Evolutionary conservation across 2,329 filamentous ascomycete species (phyloP).

Genomic region (Cladobotryum protrusum): DNA sequence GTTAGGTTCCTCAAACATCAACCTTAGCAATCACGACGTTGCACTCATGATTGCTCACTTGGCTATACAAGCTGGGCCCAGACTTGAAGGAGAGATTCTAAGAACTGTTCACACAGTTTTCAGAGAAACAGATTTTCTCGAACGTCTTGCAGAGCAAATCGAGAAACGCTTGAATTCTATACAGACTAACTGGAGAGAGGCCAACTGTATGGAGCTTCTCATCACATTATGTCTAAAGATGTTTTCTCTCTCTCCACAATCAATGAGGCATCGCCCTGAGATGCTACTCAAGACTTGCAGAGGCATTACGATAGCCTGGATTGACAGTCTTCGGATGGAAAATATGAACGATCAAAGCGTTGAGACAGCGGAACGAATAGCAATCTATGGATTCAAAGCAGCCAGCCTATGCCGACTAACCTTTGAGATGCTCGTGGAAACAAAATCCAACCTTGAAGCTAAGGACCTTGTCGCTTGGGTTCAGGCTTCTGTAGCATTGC

Average conservation of each 20-base stretch:
- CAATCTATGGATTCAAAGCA: slow-evolving; percentile 44
- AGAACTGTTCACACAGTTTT: slow-evolving; percentile 46
- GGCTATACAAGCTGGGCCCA: slow-evolving; percentile 49
- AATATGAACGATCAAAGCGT: slow-evolving; percentile 32
- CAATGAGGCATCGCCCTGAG: slow-evolving; percentile 16
- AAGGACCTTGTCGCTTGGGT: slow-evolving; percentile 17
- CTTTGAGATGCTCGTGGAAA: slow-evolving; percentile 18
- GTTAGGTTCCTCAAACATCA: slow-evolving; percentile 47
- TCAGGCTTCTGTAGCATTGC: slow-evolving; percentile 20
- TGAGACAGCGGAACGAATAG: slow-evolving; percentile 26
- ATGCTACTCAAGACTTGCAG: slow-evolving; percentile 37
- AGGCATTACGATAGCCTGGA: slow-evolving; percentile 43
- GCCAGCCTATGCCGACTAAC: slow-evolving; percentile 48
- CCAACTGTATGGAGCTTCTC: slow-evolving; percentile 50
- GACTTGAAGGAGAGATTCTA: slow-evolving; percentile 16
- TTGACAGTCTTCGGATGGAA: slow-evolving; percentile 39
- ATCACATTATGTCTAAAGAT: slow-evolving; percentile 44
- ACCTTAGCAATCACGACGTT: slow-evolving; percentile 42
- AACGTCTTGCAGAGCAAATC: slow-evolving; percentile 41
- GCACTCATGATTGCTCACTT: slow-evolving; percentile 45
- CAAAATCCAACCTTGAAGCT: background rate
- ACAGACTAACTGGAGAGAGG: slow-evolving; percentile 52
- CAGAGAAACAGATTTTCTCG: slow-evolving; percentile 43
- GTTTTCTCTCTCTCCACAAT: slow-evolving; percentile 13
- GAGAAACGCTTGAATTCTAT: slow-evolving; percentile 37